Conservation (phyloP, 192 early-diverging fungal genomes). For the Piromyces sp. region DNA sequence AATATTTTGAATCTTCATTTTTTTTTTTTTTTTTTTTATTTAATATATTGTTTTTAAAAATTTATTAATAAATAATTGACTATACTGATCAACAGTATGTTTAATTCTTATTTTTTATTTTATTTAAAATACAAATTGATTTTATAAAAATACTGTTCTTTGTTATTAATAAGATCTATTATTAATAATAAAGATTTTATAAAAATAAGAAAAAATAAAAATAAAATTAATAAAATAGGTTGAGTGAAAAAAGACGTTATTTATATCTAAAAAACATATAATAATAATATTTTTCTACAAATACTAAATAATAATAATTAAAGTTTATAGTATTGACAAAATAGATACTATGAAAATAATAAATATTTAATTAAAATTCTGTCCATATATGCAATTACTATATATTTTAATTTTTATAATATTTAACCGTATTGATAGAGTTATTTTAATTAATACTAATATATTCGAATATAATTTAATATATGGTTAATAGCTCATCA, state of each 20-base stretch:
- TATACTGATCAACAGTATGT: not conserved
- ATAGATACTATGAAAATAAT: no score
- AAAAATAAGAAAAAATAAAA: not conserved
- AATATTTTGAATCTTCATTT: not conserved
- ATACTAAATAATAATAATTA: no score
- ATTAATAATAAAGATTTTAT: not conserved
- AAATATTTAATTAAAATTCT: no score
- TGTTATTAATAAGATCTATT: not conserved
- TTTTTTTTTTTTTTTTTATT: not conserved
- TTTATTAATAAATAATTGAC: not conserved
- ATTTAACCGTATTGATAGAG: no score
- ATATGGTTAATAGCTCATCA: not conserved
- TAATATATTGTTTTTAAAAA: not conserved
- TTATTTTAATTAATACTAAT: no score
- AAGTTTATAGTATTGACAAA: no score
- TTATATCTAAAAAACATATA: no score
- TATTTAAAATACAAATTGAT: not conserved
- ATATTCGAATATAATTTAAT: not conserved
- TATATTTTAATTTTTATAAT: no score
- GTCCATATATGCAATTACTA: no score
- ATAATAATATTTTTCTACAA: no score
- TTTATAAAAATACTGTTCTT: not conserved
- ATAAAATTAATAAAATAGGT: no score
- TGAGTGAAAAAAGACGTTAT: no score
- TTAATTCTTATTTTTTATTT: not conserved